Base-by-base conservation (phyloP, 2,329 filamentous ascomycete species). In the Fonsecaea erecta region DNA sequence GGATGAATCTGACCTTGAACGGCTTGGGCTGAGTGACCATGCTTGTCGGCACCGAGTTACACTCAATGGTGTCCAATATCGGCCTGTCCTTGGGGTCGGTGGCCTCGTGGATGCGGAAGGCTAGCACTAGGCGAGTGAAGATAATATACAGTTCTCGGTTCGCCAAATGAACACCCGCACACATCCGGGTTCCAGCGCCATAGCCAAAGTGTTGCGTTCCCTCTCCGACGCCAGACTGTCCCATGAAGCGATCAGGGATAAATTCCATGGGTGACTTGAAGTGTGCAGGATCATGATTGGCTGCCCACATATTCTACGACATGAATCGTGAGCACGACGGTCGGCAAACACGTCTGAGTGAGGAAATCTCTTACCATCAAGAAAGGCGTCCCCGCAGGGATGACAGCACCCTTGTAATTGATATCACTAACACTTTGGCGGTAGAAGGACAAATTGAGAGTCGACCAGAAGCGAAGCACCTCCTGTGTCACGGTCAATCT, bases 371-470 rank as follows among this genome's bases (percentile, higher is more conserved):
- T 12, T 21, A 85, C 84, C 89, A 93, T 89, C 77, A 92, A 92
- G 71, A 94, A 92, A 1, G 88, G 91, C 0, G 90, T 93, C 1
- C 90, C 89, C 0, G 89, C 84, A 0, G 91, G 91, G 37, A 94
- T 91, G 21, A 61, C 59, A 21, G 59, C 59, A 30, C 51, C 59
- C 35, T 61, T 53, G 32, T 61, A 61, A 24, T 11, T 46, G 26
- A 61, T 61, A n/a, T 61, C 59, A 14, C 52, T 61, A 24, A 48
- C 35, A 48, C 59, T 61, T 40, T 61, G 34, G 30, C 59, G 48
- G 12, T 61, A 53, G 0, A 83, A 78, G 91, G 71, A 94, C 88
- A 2, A 90, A 89, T 68, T 93, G 89, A 63, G 21, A 24, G 93
- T 90, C 1, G 87, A 89, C 85, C 88, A 93, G 81, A 86, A 94